Conservation (phyloP, 371 early-diverging fungal species). For the Nematocida sp. region DNA sequence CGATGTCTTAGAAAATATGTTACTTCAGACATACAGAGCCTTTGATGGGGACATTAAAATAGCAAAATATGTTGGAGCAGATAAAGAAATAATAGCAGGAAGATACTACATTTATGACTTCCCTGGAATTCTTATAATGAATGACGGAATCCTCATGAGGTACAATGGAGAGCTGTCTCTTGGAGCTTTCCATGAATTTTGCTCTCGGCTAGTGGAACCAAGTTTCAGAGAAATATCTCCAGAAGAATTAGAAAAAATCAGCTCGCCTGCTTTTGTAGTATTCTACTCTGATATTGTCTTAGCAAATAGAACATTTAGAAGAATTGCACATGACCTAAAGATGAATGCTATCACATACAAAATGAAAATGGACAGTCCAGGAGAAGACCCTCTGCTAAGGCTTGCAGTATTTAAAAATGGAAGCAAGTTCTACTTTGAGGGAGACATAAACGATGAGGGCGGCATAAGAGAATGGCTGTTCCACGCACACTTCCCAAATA, state of each 20-base stretch:
- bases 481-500: slow-evolving; percentile 67
- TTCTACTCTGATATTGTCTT: slow-evolving; percentile 62
- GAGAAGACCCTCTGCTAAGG: slow-evolving; percentile 52
- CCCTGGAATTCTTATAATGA: slow-evolving; percentile 65
- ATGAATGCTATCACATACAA: slow-evolving; percentile 65
- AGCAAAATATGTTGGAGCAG: slow-evolving; percentile 58
- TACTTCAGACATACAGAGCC: slow-evolving; percentile 59
- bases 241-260: slow-evolving; percentile 53
- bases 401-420: slow-evolving; percentile 67
- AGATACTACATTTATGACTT: slow-evolving; percentile 63
- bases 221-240: slow-evolving; percentile 61
- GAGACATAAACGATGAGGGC: slow-evolving; percentile 54
- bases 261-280: slow-evolving; percentile 67
- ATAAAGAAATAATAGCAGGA: slow-evolving; percentile 57
- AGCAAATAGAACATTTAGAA: slow-evolving; percentile 65
- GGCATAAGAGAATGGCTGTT: slow-evolving; percentile 68
- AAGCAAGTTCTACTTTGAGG: slow-evolving; percentile 62
- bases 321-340: slow-evolving; percentile 67
- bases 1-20: slow-evolving; percentile 47
- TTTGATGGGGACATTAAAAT: slow-evolving; percentile 62
- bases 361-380: slow-evolving; percentile 53
- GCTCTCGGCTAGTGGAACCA: slow-evolving; percentile 60
- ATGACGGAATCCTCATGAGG: slow-evolving; percentile 64
- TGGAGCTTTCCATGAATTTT: slow-evolving; percentile 55
- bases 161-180: slow-evolving; percentile 53